Evolutionary conservation across 495 filamentous ascomycete species (phyloP), one percentile per base, ranked within the genome.

Genomic region (Aspergillus haitiensis): DNA sequence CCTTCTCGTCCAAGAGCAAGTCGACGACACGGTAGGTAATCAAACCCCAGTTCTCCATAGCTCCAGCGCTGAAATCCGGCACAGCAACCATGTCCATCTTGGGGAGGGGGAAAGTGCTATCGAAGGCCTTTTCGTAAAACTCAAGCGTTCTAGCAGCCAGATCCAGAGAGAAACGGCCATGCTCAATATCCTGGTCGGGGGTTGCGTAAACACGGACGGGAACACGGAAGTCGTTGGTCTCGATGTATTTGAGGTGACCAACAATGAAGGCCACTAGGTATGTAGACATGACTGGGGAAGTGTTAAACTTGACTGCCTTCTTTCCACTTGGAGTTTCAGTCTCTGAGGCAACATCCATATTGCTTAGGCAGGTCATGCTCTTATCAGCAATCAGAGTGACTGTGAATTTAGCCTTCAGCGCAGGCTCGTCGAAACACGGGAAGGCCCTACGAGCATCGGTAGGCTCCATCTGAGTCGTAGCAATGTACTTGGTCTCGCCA

Each of bases 51-150:
- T 98, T 98, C 82, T 98, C 94, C 94, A 98, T 98, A 52, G 94
- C 94, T 55, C 92, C 94, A 31, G 91, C 88, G 59, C 83, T 85
- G 71, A 97, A 97, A 72, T 98, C 93, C 27, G 93, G 94, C 70
- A 98, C 91, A 51, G 93, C 94, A 65, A 97, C 88, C 89, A 97
- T 94, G 75, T 98, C 94, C 92, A 97, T 96, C 81, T 98, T 98
- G n/a, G 81, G 79, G 48, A 84, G 65, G 2, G 81, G 81, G 68
- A 81, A 81, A 7, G 77, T 70, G 59, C 64, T 81, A 52, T 83
- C 77, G 56, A 85, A 84, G 16, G 81, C 77, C 71, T 79, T 81
- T 62, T 79, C 78, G 58, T 85, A 80, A 65, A 84, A 81, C 11
- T 74, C 75, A 16, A 81, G 69, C 12, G 81, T 81, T 55, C 74